A percentile compares a stretch with the other conserved stretches of the same genome.
These are phyloP conservation scores for Gossypium rotundifolium DNA, from an alignment of 345 rosid genomes.

Conservation along the genomic window DNA sequence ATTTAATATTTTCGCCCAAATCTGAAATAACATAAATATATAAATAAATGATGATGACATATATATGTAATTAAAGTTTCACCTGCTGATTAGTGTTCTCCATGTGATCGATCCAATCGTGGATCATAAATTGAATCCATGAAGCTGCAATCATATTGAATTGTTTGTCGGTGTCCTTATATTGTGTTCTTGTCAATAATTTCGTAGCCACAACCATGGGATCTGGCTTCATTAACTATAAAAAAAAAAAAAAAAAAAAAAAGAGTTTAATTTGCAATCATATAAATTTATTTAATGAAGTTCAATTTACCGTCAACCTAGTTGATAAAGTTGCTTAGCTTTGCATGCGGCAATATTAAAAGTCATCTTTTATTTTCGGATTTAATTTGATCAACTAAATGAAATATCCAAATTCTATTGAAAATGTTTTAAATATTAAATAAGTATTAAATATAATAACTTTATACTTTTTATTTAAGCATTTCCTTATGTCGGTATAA, in stretches of 20 bases:
- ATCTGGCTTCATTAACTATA: slow-evolving; percentile 33
- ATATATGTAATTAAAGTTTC: neutral
- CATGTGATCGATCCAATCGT: slow-evolving; percentile 64
- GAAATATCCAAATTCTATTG: too few species aligned
- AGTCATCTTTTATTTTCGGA: too few species aligned
- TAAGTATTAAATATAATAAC: too few species aligned
- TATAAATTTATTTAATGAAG: neutral
- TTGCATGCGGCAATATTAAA: too few species aligned
- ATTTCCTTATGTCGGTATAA: too few species aligned
- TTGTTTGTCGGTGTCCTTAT: slow-evolving; percentile 49
- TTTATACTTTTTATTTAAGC: too few species aligned
- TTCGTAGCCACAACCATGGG: slow-evolving; percentile 50
- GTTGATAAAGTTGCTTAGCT: neutral
- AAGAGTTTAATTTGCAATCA: neutral
- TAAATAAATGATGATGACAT: neutral
- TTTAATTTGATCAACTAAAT: too few species aligned
- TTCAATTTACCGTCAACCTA: too few species aligned
- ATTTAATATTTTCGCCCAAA: neutral
- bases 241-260: neutral
- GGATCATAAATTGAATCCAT: slow-evolving; percentile 69
- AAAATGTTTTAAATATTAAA: too few species aligned
- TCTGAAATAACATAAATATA: neutral
- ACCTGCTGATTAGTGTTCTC: slow-evolving; percentile 60
- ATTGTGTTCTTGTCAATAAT: slow-evolving; percentile 34
- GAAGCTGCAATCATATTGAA: slow-evolving; percentile 60